phyloP scores from a whole-genome alignment of 2,329 filamentous ascomycete species.

The Hypoxylon sp. region DNA sequence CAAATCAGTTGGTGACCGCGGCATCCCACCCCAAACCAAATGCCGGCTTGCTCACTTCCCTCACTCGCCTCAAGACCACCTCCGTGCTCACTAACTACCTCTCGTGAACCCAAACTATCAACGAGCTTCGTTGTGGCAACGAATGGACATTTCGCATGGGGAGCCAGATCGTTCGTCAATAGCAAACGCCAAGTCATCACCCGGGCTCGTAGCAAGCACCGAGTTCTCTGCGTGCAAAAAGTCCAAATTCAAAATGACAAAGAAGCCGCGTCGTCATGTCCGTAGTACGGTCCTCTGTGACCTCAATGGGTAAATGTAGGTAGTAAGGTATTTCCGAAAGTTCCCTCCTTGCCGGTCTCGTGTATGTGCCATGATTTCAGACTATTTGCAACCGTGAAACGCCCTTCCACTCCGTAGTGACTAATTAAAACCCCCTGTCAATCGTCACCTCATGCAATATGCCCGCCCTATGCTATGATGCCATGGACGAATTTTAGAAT shows the following conservation, averaged over 20 bases:
- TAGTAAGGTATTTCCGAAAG: slow-evolving; percentile 34
- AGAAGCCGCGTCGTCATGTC: too few relatives aligned
- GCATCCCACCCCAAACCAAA: slow-evolving; percentile 8
- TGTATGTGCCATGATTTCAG: slow-evolving; percentile 44
- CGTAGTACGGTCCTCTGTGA: slow-evolving; percentile 22
- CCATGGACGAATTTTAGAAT: slow-evolving; percentile 44
- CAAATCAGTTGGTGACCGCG: slow-evolving; percentile 12
- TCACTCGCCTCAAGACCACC: slow-evolving; percentile 11
- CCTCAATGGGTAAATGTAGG: slow-evolving; percentile 16
- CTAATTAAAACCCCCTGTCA: slow-evolving; percentile 34
- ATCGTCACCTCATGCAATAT: slow-evolving; percentile 47
- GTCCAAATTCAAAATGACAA: slow-evolving; percentile 30
- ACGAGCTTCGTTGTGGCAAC: slow-evolving; percentile 12
- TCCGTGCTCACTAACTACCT: slow-evolving; percentile 16
- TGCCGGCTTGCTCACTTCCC: slow-evolving; percentile 3
- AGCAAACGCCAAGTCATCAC: slow-evolving; percentile 9
- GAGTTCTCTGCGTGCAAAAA: slow-evolving; percentile 19
- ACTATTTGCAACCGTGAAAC: slow-evolving; percentile 47
- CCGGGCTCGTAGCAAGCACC: too few relatives aligned
- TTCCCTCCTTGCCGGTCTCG: slow-evolving; percentile 33
- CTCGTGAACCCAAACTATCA: slow-evolving; percentile 11
- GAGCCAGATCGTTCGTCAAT: slow-evolving; percentile 2
- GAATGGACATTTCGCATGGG: not conserved
- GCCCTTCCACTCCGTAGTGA: slow-evolving; percentile 41
- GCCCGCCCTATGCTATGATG: slow-evolving; percentile 52